A percentile compares a stretch with the other conserved stretches of the same genome.
Conservation (phyloP, 176 grass and related monocot genomes). For the Carex kokanica region DNA sequence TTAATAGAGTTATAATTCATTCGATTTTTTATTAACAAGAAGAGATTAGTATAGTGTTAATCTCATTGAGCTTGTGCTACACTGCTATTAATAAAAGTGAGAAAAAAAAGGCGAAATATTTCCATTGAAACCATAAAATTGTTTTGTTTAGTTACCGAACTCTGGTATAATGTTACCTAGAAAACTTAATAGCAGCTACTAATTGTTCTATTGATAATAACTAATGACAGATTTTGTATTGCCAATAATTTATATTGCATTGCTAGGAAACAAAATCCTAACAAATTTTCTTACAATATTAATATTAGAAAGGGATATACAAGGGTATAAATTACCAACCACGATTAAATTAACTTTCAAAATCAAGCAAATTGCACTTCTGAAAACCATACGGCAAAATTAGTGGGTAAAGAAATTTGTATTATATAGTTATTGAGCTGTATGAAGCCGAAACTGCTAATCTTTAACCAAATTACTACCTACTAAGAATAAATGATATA, state of each 20-base stretch:
- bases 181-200: too few relatives aligned
- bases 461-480: too few relatives aligned
- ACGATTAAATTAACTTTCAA: neutral
- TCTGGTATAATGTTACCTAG: too few relatives aligned
- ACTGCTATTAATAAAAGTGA: too few relatives aligned
- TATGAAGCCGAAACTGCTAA: too few relatives aligned
- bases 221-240: neutral
- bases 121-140: too few relatives aligned
- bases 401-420: too few relatives aligned
- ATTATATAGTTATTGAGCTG: too few relatives aligned
- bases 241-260: neutral
- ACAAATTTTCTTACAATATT: neutral
- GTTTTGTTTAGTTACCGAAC: too few relatives aligned
- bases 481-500: neutral
- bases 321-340: neutral
- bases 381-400: too few relatives aligned
- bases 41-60: neutral
- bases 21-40: too few relatives aligned
- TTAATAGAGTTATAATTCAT: neutral
- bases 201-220: neutral
- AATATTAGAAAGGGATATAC: neutral
- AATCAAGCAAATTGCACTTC: neutral
- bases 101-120: too few relatives aligned
- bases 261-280: neutral
- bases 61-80: neutral